Evolutionary conservation across 495 filamentous ascomycete genomes (phyloP).

Genomic region (Aspergillus funiculosus): DNA sequence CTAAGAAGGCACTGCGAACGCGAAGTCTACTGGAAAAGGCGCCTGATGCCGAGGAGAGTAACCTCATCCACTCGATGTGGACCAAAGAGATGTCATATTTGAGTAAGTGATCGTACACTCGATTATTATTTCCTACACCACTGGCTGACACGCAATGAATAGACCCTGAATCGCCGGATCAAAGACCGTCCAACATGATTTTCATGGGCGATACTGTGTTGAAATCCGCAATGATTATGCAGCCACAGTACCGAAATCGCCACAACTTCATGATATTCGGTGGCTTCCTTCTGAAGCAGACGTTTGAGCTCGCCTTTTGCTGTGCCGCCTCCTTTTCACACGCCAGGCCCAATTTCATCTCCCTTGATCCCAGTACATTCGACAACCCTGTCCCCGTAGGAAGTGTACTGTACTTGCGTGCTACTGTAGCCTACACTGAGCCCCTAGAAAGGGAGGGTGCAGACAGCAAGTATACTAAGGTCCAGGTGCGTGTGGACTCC

Average conservation of each 20-base stretch:
- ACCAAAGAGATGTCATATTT: constrained; percentile 64
- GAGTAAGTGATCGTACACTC: constrained; percentile 29
- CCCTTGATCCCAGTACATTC: constrained; percentile 74
- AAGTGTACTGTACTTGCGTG: constrained; percentile 72
- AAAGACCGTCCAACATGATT: constrained; percentile 57
- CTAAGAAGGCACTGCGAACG: constrained; percentile 63
- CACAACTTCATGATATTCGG: constrained; percentile 92
- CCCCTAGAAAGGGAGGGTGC: constrained; percentile 40
- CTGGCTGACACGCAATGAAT: too few species aligned
- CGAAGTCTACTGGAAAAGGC: constrained; percentile 63
- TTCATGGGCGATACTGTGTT: constrained; percentile 65
- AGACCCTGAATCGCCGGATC: constrained; percentile 53
- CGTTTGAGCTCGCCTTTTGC: constrained; percentile 85
- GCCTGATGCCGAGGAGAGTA: constrained; percentile 69
- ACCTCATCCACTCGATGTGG: constrained; percentile 78
- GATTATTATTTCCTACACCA: too few species aligned
- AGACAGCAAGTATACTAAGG: constrained; percentile 49
- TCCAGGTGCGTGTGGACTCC: constrained; percentile 73
- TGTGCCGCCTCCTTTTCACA: constrained; percentile 76
- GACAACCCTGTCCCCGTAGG: constrained; percentile 81
- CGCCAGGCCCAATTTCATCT: constrained; percentile 68
- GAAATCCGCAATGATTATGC: constrained; percentile 74
- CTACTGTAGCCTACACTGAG: constrained; percentile 74
- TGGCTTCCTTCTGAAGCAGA: constrained; percentile 74
- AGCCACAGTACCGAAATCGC: constrained; percentile 77